Base-by-base conservation (phyloP, 106 monocot genomes). In the Ottelia alismoides region DNA sequence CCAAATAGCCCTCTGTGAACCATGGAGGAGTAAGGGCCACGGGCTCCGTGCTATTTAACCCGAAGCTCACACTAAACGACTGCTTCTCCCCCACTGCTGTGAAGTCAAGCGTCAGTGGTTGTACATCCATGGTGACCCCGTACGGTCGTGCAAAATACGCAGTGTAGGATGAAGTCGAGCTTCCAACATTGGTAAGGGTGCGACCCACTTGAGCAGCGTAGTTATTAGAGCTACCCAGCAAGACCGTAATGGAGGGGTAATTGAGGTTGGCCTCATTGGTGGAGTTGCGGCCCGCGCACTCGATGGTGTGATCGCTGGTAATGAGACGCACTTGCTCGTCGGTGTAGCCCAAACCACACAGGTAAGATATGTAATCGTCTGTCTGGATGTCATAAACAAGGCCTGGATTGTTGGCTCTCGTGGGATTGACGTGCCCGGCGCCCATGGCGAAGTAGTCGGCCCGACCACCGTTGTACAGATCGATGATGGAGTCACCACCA, bases 351-450 rank as follows among this genome's bases (percentile, higher is more conserved):
- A 82, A 22, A 12, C 82, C 66, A 17, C 82, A 82, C 5, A 82
- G 57, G 55, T 63, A 82, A 20, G 51, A 19, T 11, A 71, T 25
- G 49, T 77, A 82, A 2, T 82, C 77, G 2, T 58, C 27, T 0
- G 20, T 30, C 0, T 11, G 25, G 10, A 77, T 30, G 45, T 82
- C 74, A 24, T 82, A 82, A 6, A 82, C 66, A 11, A 82, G 51
- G 0, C 82, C 82, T 1, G 82, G 77, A 26, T 82, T 72, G 0
- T 16, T 3, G 1, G 82, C 82, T 26, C 62, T 70, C 7, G n/a
- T 22, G 9, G 82, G 82, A 46, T 82, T 45, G 9, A 82, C 82
- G 14, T 74, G 73, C 7, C 82, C 82, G 0, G 77, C 69, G 0
- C 82, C 82, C 35, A 67, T 45, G 11, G 63, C 67, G 27, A 74